These are phyloP conservation scores for Aspergillus neoniger DNA, from an alignment of 2,329 filamentous ascomycete genomes.

Conservation along the genomic window DNA sequence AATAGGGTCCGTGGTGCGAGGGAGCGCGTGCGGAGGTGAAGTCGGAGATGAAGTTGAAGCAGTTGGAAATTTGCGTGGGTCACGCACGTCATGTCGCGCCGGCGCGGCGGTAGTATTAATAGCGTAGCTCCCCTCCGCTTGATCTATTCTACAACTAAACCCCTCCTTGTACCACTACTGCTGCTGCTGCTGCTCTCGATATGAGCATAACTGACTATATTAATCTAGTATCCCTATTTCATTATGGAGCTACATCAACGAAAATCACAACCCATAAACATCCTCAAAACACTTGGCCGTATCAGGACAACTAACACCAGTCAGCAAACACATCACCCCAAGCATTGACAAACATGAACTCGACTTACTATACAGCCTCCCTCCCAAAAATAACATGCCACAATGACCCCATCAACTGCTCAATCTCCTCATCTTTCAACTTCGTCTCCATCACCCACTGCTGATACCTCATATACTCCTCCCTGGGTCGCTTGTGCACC, in stretches of 20 bases:
- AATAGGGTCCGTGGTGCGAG: background rate
- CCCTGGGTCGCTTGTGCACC: slow-evolving; percentile 50
- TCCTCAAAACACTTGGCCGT: slow-evolving; percentile 29
- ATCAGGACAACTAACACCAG: slow-evolving; percentile 27
- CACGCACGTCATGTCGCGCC: slow-evolving; percentile 21
- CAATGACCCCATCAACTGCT: slow-evolving; percentile 63
- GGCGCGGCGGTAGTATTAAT: background rate
- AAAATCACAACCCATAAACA: slow-evolving; percentile 24
- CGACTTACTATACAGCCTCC: slow-evolving; percentile 42
- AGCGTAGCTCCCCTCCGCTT: background rate
- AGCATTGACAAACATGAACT: background rate
- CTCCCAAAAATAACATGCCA: slow-evolving; percentile 61
- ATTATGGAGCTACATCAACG: too few relatives aligned
- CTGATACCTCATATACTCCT: slow-evolving; percentile 58
- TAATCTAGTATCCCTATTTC: too few relatives aligned
- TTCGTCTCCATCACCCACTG: slow-evolving; percentile 60
- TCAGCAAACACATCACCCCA: background rate
- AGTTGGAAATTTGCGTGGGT: slow-evolving; percentile 17
- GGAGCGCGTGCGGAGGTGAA: background rate
- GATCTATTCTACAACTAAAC: background rate
- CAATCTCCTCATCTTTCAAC: slow-evolving; percentile 57
- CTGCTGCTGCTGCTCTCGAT: too few relatives aligned
- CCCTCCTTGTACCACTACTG: too few relatives aligned
- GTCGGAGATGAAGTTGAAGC: slow-evolving; percentile 20
- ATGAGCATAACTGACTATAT: too few relatives aligned